Percentiles rank a stretch among this genome's conserved stretches.
Conservation (phyloP, 441 rosid genomes). For the Aquilaria agallochum region DNA sequence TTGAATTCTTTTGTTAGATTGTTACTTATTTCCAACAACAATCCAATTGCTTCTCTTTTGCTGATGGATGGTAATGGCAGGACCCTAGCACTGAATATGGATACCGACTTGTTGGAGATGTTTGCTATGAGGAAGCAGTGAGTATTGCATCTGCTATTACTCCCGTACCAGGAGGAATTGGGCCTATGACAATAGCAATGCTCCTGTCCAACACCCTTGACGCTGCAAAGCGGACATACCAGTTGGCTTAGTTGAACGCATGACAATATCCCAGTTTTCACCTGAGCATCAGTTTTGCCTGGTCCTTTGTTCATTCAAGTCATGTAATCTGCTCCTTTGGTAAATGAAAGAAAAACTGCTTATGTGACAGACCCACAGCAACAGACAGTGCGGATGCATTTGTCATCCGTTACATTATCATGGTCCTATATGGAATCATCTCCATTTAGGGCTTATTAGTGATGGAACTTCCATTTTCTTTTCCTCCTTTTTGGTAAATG, state of each 20-base stretch:
- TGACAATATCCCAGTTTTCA: background rate
- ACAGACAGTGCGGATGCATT: too few species aligned
- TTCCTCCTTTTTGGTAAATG: too few species aligned
- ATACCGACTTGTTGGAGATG: constrained; percentile 84
- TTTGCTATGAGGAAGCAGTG: constrained; percentile 73
- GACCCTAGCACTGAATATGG: constrained; percentile 66
- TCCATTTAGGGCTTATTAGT: too few species aligned
- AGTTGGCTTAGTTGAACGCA: constrained; percentile 18
- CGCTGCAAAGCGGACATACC: constrained; percentile 59
- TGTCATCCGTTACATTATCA: too few species aligned
- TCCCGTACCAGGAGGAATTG: constrained; percentile 95
- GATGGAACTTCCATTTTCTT: too few species aligned
- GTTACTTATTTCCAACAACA: constrained; percentile 6
- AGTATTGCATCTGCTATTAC: constrained; percentile 75
- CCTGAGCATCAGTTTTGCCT: too few species aligned
- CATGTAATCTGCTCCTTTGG: too few species aligned
- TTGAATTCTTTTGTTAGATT: constrained; percentile 4
- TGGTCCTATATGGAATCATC: too few species aligned
- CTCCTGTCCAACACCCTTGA: constrained; percentile 76
- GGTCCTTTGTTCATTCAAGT: too few species aligned
- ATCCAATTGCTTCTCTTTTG: constrained; percentile 4
- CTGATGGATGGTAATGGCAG: constrained; percentile 29
- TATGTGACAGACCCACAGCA: too few species aligned
- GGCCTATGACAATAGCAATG: constrained; percentile 93
- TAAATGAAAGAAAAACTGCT: too few species aligned